Percentiles rank a stretch among this genome's conserved stretches.
These are phyloP conservation scores for Encephalitozoon cuniculi DNA, from an alignment of 371 early-diverging fungal genomes.

Conservation along the genomic window DNA sequence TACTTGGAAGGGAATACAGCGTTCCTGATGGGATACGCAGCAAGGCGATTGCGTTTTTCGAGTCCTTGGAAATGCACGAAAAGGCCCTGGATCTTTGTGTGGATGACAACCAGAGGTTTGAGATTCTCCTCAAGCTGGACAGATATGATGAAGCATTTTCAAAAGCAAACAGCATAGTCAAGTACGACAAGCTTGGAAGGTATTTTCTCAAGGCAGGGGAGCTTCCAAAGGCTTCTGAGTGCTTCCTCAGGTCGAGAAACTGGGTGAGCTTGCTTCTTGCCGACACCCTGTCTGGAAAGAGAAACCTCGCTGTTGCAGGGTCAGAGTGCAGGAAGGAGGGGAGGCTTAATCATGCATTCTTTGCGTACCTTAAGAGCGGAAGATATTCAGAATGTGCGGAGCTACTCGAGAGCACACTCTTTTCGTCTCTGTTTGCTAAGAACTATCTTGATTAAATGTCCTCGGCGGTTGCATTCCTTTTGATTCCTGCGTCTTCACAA, in stretches of 20 bases:
- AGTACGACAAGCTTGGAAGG: slow-evolving; percentile 41
- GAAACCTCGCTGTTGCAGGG: slow-evolving; percentile 20
- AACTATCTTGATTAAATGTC: slow-evolving; percentile 21
- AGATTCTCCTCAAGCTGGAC: slow-evolving; percentile 53
- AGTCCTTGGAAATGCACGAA: slow-evolving; percentile 45
- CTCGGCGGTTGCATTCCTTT: not conserved
- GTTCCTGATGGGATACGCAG: slow-evolving; percentile 15
- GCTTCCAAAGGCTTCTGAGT: slow-evolving; percentile 40
- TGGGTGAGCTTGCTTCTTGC: slow-evolving; percentile 37
- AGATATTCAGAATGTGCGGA: slow-evolving; percentile 34
- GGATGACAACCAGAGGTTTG: slow-evolving; percentile 56
- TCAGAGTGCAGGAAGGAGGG: slow-evolving; percentile 44
- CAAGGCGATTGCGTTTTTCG: slow-evolving; percentile 53
- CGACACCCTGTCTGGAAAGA: slow-evolving; percentile 34
- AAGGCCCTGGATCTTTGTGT: slow-evolving; percentile 45
- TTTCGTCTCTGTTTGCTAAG: slow-evolving; percentile 38
- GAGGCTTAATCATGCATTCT: slow-evolving; percentile 38
- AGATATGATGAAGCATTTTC: slow-evolving; percentile 49
- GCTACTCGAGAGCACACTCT: slow-evolving; percentile 41
- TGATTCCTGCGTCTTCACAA: not conserved
- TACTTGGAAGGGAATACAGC: slow-evolving; percentile 22
- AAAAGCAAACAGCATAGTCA: slow-evolving; percentile 37
- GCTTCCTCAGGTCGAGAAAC: slow-evolving; percentile 41
- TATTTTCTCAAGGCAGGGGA: slow-evolving; percentile 23
- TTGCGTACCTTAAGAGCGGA: slow-evolving; percentile 40